Percentiles rank a stretch among this genome's conserved stretches.
Evolutionary conservation across 2,329 filamentous ascomycete species (phyloP).

Genomic region (Trichoderma arundinaceum): DNA sequence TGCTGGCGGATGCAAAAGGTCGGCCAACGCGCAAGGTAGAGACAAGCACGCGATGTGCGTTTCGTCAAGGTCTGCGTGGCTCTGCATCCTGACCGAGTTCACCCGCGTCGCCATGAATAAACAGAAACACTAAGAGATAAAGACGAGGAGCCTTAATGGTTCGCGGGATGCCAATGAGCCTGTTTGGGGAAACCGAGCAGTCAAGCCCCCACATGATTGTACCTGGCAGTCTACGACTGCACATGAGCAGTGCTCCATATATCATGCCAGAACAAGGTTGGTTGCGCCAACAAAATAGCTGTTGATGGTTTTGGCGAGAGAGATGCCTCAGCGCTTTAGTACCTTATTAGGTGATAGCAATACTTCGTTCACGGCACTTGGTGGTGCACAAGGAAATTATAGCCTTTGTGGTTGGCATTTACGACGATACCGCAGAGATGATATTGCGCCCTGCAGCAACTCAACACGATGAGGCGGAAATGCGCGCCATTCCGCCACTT

Average conservation of each 20-base stretch:
- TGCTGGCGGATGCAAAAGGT: conserved; percentile 2
- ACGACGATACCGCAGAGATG: background rate
- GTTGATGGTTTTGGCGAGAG: background rate
- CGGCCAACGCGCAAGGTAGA: conserved; percentile 5
- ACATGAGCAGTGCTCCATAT: background rate
- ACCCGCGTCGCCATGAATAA: conserved; percentile 2
- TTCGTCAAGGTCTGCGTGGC: background rate
- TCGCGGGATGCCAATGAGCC: background rate
- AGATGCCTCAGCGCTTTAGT: no score
- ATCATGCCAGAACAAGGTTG: background rate
- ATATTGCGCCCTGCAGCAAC: background rate
- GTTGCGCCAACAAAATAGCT: background rate
- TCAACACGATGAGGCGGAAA: background rate
- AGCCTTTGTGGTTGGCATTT: no score
- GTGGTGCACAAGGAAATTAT: no score
- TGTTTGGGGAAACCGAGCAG: conserved; percentile 2
- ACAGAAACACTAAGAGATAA: conserved; percentile 11
- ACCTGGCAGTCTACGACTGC: background rate
- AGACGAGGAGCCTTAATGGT: conserved; percentile 3
- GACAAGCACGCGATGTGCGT: background rate
- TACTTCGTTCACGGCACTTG: no score
- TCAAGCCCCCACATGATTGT: conserved; percentile 6
- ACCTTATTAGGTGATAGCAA: no score
- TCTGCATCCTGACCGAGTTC: conserved; percentile 9
- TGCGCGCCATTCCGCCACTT: background rate